Evolutionary conservation across 1,139 yeast species (phyloP).

Genomic region (Hyphopichia buzzinii): DNA sequence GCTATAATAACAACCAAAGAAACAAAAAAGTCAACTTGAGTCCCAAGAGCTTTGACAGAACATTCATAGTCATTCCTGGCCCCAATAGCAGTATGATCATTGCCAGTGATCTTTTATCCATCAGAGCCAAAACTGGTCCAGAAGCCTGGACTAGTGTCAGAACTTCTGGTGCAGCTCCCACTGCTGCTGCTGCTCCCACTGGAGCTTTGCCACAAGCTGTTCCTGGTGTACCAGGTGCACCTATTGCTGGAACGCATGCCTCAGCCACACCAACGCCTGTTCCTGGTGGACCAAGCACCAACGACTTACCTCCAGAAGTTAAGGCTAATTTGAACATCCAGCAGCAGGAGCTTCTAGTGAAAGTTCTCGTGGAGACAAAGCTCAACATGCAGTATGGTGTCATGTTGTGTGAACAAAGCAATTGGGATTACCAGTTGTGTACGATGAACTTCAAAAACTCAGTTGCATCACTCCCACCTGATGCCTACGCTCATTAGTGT

Average conservation of each 20-base stretch:
- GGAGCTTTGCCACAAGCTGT: slow-evolving; percentile 7
- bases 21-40: slow-evolving; percentile 45
- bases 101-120: slow-evolving; percentile 76
- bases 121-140: slow-evolving; percentile 60
- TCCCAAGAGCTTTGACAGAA: slow-evolving; percentile 82
- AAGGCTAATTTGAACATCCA: slow-evolving; percentile 48
- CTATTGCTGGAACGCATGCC: slow-evolving; percentile 9
- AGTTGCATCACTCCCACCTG: slow-evolving; percentile 42
- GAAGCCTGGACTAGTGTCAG: slow-evolving; percentile 52
- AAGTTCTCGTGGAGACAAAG: slow-evolving; percentile 69
- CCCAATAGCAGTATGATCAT: slow-evolving; percentile 69
- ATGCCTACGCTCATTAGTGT: slow-evolving; percentile 26
- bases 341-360: slow-evolving; percentile 67
- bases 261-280: slow-evolving; percentile 17
- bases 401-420: slow-evolving; percentile 86
- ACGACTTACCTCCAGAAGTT: slow-evolving; percentile 52
- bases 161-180: slow-evolving; percentile 6
- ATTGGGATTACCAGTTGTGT: slow-evolving; percentile 77
- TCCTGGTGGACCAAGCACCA: slow-evolving; percentile 23
- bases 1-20: slow-evolving; percentile 24
- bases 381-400: slow-evolving; percentile 75
- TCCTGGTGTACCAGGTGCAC: slow-evolving; percentile 12
- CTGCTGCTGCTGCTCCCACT: slow-evolving; percentile 9
- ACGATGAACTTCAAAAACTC: slow-evolving; percentile 70
- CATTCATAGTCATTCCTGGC: slow-evolving; percentile 75